phyloP scores from a whole-genome alignment of 2,329 filamentous ascomycete species.

The Arthrinium phaeospermum region DNA sequence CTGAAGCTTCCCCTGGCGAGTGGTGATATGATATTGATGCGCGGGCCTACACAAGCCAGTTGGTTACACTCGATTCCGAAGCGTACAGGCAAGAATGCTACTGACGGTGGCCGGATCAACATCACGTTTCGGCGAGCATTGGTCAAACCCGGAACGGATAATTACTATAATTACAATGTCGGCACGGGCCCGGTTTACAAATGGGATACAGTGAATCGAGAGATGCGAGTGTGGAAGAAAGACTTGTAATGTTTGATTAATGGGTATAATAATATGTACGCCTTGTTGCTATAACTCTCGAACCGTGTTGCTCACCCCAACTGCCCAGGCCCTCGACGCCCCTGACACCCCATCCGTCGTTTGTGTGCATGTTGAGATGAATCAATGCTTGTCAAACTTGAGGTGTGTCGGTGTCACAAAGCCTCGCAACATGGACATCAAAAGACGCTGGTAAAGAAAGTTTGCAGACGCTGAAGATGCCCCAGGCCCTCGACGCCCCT shows the following conservation, averaged over 20 bases:
- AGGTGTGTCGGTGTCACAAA: not conserved
- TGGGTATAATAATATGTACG: constrained; percentile 28
- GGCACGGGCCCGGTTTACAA: constrained; percentile 70
- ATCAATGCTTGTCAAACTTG: not conserved
- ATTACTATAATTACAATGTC: constrained; percentile 86
- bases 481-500: not conserved
- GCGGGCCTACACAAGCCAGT: constrained; percentile 72
- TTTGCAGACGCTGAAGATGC: too few relatives aligned
- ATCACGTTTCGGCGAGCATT: constrained; percentile 79
- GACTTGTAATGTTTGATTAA: constrained; percentile 16
- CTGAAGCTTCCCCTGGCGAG: constrained; percentile 62
- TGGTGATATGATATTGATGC: constrained; percentile 83
- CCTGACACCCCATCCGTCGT: not conserved
- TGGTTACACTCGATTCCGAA: constrained; percentile 85
- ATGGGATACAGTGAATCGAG: constrained; percentile 64
- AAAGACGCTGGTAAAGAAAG: too few relatives aligned
- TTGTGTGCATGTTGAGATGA: not conserved
- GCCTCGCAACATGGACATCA: not conserved
- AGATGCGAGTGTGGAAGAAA: constrained; percentile 51
- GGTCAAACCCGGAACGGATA: constrained; percentile 75
- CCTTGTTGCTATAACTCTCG: constrained; percentile 12
- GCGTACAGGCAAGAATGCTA: constrained; percentile 66
- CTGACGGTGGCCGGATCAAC: constrained; percentile 71
- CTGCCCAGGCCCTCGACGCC: not conserved
- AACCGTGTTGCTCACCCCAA: not conserved